Base-by-base conservation (phyloP, 495 filamentous ascomycete genomes). In the Clavariopsis aquatica region DNA sequence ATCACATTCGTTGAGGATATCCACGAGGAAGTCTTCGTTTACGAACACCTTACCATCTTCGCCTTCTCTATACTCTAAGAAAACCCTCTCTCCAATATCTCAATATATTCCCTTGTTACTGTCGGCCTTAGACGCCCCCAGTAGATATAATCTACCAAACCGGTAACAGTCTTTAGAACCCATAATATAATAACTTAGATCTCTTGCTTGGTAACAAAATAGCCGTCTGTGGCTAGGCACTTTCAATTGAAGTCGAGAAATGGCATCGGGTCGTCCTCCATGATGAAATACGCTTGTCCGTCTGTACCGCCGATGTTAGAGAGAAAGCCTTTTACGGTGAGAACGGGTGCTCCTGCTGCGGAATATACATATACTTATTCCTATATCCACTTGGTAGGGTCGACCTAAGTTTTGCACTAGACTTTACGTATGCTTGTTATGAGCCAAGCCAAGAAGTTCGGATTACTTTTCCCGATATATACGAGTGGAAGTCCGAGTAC, bases 211-310 rank as follows among this genome's bases (percentile, higher is more conserved):
- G 43, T 20, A 24, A 69, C 64, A 20, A 57, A 62, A 41, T 58
- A 31, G 20, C 73, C 73, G 7, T 64, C 72, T 31, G 57, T 64
- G 2, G 60, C 64, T 29, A 61, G 66, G 49, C 60, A 61, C 57
- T 63, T 60, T 1, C 69, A 70, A 28, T 38, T 19, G 54, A 73
- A 75, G 41, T 70, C 67, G 41, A 68, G 73, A 62, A 73, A 75
- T 13, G 57, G 66, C 17, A 45, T 34, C 24, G 64, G 64, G 17
- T 58, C 41, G 38, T 65, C 72, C 57, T 75, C 70, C 17, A 63
- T 71, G 62, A 75, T 72, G 60, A 70, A 71, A 61, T 66, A 75
- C 10, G 72, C 67, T 43, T 75, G 52, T 34, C 73, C 69, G 23
- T 61, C 71, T 8, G 53, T 51, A 41, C 38, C 54, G 20, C 49